Percentiles rank a stretch among this genome's conserved stretches.
phyloP scores from a whole-genome alignment of 2,329 filamentous ascomycete species.

The Septoria petroselini region DNA sequence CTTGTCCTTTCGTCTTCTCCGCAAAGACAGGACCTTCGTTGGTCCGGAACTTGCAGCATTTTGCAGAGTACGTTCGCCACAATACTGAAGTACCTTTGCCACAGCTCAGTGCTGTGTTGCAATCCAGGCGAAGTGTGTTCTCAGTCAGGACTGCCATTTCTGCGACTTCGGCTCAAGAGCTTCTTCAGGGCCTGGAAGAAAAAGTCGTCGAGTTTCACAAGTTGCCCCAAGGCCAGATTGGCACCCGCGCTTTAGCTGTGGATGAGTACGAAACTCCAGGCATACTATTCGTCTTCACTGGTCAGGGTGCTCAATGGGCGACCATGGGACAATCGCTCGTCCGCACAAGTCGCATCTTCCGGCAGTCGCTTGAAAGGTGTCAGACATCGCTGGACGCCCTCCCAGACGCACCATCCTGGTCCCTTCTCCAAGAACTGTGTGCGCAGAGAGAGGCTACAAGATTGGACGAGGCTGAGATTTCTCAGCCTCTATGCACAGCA shows the following conservation, averaged over 20 bases:
- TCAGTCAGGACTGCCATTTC: slow-evolving; percentile 6
- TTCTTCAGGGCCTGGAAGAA: neutral
- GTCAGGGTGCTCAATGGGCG: slow-evolving; percentile 28
- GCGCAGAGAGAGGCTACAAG: slow-evolving; percentile 1
- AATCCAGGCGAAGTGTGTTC: neutral
- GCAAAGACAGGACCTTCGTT: too few species aligned
- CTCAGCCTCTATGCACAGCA: slow-evolving; percentile 55
- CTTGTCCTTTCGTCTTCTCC: too few species aligned
- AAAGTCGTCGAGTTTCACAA: neutral
- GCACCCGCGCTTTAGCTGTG: too few species aligned
- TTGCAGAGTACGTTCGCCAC: too few species aligned
- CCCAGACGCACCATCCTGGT: slow-evolving; percentile 1
- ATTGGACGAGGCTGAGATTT: slow-evolving; percentile 36
- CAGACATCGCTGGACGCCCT: too few species aligned
- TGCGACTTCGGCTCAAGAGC: neutral
- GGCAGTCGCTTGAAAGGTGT: too few species aligned
- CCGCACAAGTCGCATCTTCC: neutral
- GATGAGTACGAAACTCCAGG: too few species aligned
- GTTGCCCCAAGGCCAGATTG: too few species aligned
- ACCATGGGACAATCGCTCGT: slow-evolving; percentile 14
- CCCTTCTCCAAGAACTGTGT: slow-evolving; percentile 16
- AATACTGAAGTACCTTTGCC: too few species aligned
- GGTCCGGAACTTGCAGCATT: too few species aligned
- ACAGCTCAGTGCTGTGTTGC: too few species aligned
- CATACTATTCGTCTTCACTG: slow-evolving; percentile 28